Percentiles rank a stretch among this genome's conserved stretches.
phyloP scores from a whole-genome alignment of 345 rosid genomes.

The Cardamine occulta region DNA sequence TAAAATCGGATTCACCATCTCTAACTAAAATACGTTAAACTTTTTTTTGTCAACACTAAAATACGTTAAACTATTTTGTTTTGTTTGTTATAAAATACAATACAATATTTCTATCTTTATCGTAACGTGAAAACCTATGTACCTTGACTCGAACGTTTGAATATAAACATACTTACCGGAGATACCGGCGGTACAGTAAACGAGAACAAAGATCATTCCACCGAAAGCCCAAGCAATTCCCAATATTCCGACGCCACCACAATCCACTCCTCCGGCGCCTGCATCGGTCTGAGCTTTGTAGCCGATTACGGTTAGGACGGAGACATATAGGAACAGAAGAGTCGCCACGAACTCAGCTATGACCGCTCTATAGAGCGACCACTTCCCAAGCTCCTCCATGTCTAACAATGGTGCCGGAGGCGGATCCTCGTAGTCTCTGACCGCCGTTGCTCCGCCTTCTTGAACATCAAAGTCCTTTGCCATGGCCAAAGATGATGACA shows the following conservation, averaged over 20 bases:
- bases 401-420: conserved; percentile 74
- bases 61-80: background rate
- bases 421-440: conserved; percentile 74
- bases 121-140: conserved; percentile 7
- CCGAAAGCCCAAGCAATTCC: conserved; percentile 98
- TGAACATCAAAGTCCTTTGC: conserved; percentile 55
- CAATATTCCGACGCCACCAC: conserved; percentile 84
- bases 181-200: conserved; percentile 92
- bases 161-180: conserved; percentile 56
- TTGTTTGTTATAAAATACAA: background rate
- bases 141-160: conserved; percentile 32
- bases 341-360: conserved; percentile 91
- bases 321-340: conserved; percentile 74
- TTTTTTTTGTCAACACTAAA: background rate
- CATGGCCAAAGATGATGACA: conserved; percentile 46
- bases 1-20: background rate
- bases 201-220: conserved; percentile 94
- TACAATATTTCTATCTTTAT: background rate
- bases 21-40: background rate
- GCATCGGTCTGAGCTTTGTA: conserved; percentile 62
- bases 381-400: conserved; percentile 56
- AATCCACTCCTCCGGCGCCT: conserved; percentile 36
- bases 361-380: conserved; percentile 80
- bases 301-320: conserved; percentile 78
- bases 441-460: conserved; percentile 50